Conservation (phyloP, 306 rosid species). For the Gillenia trifoliata region DNA sequence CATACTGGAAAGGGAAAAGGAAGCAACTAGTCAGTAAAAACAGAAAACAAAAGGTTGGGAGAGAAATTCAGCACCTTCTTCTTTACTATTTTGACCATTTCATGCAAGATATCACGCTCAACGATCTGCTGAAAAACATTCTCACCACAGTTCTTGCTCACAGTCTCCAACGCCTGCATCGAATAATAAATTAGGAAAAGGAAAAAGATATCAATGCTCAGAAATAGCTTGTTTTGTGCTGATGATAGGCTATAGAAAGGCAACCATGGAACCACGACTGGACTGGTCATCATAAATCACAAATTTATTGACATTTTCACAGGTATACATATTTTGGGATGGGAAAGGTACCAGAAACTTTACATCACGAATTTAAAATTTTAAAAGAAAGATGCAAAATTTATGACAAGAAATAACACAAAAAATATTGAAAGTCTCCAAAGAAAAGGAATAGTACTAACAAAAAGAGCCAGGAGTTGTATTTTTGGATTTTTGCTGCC, state of each 20-base stretch:
- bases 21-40: not conserved
- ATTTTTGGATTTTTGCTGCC: constrained; percentile 70
- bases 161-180: constrained; percentile 80
- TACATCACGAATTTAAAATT: not conserved
- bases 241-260: not conserved
- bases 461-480: constrained; percentile 91
- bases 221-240: constrained; percentile 10
- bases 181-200: constrained; percentile 9
- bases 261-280: not conserved
- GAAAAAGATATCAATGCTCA: constrained; percentile 14
- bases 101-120: constrained; percentile 87
- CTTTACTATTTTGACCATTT: constrained; percentile 96
- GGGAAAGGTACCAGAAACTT: not conserved
- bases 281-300: not conserved
- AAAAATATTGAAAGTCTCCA: constrained; percentile 10
- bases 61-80: constrained; percentile 60
- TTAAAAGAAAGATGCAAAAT: not conserved
- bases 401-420: not conserved
- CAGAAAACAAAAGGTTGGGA: constrained; percentile 6
- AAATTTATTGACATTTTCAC: not conserved
- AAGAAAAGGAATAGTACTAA: constrained; percentile 39
- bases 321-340: not conserved
- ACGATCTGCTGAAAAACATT: constrained; percentile 72
- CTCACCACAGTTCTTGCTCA: constrained; percentile 94
- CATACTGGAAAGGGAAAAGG: not conserved